phyloP scores from a whole-genome alignment of 257 asterid genomes.

The Asclepias syriaca region DNA sequence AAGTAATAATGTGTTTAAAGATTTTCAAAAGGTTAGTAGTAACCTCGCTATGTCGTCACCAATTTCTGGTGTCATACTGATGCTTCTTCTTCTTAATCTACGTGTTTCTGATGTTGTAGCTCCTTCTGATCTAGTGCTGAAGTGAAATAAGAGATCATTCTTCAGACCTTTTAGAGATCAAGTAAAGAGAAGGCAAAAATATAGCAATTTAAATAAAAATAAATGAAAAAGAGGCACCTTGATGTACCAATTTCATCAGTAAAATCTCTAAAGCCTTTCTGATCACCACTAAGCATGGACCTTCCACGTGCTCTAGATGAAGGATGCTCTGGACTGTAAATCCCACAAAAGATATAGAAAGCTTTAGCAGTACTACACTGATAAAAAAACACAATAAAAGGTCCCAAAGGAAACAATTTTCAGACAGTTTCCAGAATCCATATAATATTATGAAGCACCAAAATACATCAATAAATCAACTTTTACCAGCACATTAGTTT shows the following conservation, averaged over 20 bases:
- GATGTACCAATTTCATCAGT: constrained; percentile 52
- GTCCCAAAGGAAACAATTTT: neutral
- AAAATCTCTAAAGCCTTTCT: constrained; percentile 49
- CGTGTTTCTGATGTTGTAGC: constrained; percentile 77
- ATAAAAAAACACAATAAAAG: neutral
- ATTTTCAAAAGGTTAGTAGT: constrained; percentile 24
- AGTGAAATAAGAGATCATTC: neutral
- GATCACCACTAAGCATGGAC: constrained; percentile 88
- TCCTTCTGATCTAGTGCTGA: constrained; percentile 75
- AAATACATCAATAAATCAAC: neutral
- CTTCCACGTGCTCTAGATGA: constrained; percentile 66
- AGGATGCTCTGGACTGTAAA: constrained; percentile 90
- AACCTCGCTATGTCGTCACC: constrained; percentile 99
- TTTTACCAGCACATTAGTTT: neutral
- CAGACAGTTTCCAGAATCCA: neutral
- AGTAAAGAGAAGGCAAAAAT: neutral
- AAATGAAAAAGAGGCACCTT: constrained; percentile 40
- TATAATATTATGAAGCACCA: neutral
- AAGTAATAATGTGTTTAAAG: constrained; percentile 4
- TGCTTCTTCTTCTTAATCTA: constrained; percentile 84
- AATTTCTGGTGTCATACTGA: constrained; percentile 95
- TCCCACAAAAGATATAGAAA: neutral
- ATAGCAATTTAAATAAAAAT: neutral
- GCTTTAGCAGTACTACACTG: neutral
- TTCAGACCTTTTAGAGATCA: neutral